Conservation (phyloP, 805 yeast species). For the Candida hungchunana region DNA sequence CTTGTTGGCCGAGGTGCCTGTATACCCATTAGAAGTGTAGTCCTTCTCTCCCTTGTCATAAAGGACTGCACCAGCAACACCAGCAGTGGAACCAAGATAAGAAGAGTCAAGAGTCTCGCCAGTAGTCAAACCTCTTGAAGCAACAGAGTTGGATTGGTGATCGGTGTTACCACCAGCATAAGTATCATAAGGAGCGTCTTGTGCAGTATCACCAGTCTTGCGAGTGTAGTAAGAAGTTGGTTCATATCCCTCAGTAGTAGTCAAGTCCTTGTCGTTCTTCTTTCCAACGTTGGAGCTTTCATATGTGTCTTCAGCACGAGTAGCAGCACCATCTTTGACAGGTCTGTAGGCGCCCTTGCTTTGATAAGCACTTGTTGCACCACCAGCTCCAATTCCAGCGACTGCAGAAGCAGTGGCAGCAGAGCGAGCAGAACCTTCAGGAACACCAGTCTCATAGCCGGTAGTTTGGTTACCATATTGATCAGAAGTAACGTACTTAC, state of each 20-base stretch:
- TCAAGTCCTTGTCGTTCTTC: constrained; percentile 16
- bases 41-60: no score
- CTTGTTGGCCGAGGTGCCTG: no score
- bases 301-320: constrained; percentile 20
- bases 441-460: constrained; percentile 18
- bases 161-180: background rate
- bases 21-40: no score
- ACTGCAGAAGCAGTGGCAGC: constrained; percentile 18
- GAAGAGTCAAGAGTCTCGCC: background rate
- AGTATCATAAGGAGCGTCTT: constrained; percentile 3
- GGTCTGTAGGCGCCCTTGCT: constrained; percentile 5
- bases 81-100: no score
- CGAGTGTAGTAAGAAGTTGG: constrained; percentile 20
- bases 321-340: constrained; percentile 15
- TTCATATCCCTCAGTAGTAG: constrained; percentile 18
- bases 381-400: constrained; percentile 9
- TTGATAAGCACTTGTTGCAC: constrained; percentile 5
- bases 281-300: constrained; percentile 6
- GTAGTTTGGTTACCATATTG: constrained; percentile 13
- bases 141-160: no score
- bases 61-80: no score
- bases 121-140: no score
- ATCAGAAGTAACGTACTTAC: constrained; percentile 9
- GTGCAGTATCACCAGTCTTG: constrained; percentile 8
- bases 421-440: constrained; percentile 14